Base-by-base conservation (phyloP, 495 filamentous ascomycete species). In the Clavariopsis aquatica region DNA sequence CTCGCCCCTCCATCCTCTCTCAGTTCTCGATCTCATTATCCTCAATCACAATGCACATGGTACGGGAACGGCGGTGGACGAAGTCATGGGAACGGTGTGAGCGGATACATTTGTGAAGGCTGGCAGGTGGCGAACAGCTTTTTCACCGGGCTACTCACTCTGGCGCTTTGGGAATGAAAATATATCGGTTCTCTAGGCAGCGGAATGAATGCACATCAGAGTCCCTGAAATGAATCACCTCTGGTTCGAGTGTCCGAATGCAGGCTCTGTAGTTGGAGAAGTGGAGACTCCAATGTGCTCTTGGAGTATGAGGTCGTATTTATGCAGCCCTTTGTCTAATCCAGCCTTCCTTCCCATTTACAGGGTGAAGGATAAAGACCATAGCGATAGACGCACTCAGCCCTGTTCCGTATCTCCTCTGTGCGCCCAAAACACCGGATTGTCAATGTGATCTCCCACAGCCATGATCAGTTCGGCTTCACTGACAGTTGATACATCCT, bases 121-220 rank as follows among this genome's bases (percentile, higher is more conserved):
- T 13, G 26, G 24, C 15, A 26, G 46, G 15, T 57, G 53, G 36
- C 46, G 45, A 47, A 41, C 59, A 62, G 26, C 43, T 52, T 65
- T 38, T 57, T 38, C 52, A 10, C 19, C 29, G 23, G 38, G 38
- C 24, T 3, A 24, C 27, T 46, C 31, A 58, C 60, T 62, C 52
- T 63, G 65, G 59, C 65, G 65, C 65, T 63, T 38, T 60, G 65
- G 65, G 65, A 58, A 15, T 57, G 64, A 61, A 61, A 53, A 66
- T 27, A 41, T 57, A 52, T 57, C 29, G 49, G 64, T 19, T 52
- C 12, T 13, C 49, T 55, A 57, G 17, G 52, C 52, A 52, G 53
- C 52, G 45, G 46, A 19, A 62, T 36, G 34, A 52, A 61, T 53
- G 28, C 59, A 64, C 56, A n/a, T 52, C 59, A 60, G 60, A 43